Percentiles rank a stretch among this genome's conserved stretches.
Evolutionary conservation across 1,284 basidiomycete genomes (phyloP).

Genomic region (Mrakiaceae sp.): DNA sequence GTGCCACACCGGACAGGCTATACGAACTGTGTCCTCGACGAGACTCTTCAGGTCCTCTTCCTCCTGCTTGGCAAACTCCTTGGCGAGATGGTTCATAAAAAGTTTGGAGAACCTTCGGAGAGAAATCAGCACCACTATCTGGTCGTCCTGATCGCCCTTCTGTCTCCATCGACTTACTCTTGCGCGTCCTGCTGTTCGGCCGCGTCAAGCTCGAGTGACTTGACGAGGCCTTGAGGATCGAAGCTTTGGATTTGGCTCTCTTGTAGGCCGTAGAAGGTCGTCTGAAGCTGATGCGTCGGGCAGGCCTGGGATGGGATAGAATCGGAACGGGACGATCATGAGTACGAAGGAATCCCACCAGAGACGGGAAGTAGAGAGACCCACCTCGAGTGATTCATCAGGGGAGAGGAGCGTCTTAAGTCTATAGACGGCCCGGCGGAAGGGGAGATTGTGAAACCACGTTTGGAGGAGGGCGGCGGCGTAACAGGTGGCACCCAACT

Average conservation of each 20-base stretch:
- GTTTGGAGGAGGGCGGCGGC: conserved; percentile 37
- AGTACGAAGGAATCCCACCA: background rate
- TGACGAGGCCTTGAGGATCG: conserved; percentile 69
- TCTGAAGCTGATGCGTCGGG: conserved; percentile 39
- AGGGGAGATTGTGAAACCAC: conserved; percentile 53
- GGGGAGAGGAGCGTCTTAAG: conserved; percentile 45
- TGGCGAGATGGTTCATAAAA: conserved; percentile 74
- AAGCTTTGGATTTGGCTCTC: conserved; percentile 49
- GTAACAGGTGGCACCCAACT: conserved; percentile 16
- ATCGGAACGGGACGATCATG: conserved; percentile 8
- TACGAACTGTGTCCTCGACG: conserved; percentile 52
- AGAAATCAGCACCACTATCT: conserved; percentile 17
- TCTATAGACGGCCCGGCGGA: conserved; percentile 48
- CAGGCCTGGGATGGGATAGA: conserved; percentile 20
- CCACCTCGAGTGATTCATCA: conserved; percentile 41
- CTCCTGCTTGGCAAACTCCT: conserved; percentile 67
- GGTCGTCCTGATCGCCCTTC: background rate
- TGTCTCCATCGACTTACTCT: conserved; percentile 48
- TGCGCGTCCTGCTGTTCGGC: conserved; percentile 88
- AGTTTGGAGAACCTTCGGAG: conserved; percentile 71
- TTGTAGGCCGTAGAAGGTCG: conserved; percentile 62
- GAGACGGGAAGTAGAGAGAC: background rate
- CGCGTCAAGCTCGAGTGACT: conserved; percentile 63
- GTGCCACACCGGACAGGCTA: background rate
- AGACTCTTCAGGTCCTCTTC: conserved; percentile 50